These are phyloP conservation scores for Populus davidiana DNA, from an alignment of 345 rosid species.

Conservation along the genomic window DNA sequence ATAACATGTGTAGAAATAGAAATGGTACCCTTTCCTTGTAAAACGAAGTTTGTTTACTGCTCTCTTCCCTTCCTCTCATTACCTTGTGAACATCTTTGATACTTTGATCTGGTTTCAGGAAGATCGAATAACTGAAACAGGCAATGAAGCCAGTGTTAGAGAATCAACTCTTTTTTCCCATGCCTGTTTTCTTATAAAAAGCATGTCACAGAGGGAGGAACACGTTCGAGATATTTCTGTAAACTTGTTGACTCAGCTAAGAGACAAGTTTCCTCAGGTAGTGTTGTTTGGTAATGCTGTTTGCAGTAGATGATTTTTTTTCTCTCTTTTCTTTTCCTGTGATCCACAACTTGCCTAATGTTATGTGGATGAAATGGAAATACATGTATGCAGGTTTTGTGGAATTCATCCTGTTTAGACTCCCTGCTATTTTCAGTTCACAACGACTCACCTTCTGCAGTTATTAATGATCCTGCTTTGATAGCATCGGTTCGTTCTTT, in stretches of 20 bases:
- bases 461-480: slow-evolving; percentile 90
- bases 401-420: slow-evolving; percentile 95
- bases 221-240: slow-evolving; percentile 81
- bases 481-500: slow-evolving; percentile 75
- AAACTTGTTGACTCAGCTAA: slow-evolving; percentile 81
- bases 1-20: background rate
- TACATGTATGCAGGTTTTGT: slow-evolving; percentile 66
- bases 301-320: background rate
- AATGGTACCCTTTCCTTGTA: slow-evolving; percentile 3
- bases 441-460: slow-evolving; percentile 55
- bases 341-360: slow-evolving; percentile 17
- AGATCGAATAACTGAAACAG: slow-evolving; percentile 72
- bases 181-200: slow-evolving; percentile 85
- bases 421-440: slow-evolving; percentile 76
- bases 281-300: slow-evolving; percentile 10
- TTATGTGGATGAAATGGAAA: slow-evolving; percentile 14
- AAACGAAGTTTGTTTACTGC: slow-evolving; percentile 6
- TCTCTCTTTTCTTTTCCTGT: background rate
- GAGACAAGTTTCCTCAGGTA: slow-evolving; percentile 99
- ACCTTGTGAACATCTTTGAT: slow-evolving; percentile 15
- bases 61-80: slow-evolving; percentile 13
- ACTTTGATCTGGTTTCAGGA: slow-evolving; percentile 61
- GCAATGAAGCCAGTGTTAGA: slow-evolving; percentile 73
- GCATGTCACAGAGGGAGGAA: slow-evolving; percentile 96
- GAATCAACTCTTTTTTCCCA: slow-evolving; percentile 80